Base-by-base conservation (phyloP, 352 stramenopile genomes). In the Pythium inflatum region DNA sequence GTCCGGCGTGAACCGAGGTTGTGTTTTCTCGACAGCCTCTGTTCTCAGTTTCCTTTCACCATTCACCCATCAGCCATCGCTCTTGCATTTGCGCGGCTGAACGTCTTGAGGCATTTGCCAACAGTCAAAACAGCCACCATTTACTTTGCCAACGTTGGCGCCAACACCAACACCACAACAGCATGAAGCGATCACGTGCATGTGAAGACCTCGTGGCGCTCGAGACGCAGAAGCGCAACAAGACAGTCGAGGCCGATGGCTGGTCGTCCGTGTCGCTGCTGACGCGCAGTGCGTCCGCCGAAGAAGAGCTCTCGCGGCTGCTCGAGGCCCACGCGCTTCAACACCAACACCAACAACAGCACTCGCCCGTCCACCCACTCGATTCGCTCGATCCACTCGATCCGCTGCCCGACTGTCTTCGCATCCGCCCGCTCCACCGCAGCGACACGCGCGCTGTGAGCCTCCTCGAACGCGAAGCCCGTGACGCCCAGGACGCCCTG, bases 111-210 rank as follows among this genome's bases (percentile, higher is more conserved):
- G n/a, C n/a, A n/a, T n/a, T n/a, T n/a, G n/a, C n/a, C n/a, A n/a
- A n/a, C n/a, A n/a, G n/a, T n/a, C n/a, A n/a, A n/a, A n/a, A n/a
- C n/a, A n/a, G n/a, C n/a, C n/a, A n/a, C n/a, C n/a, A n/a, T n/a
- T n/a, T n/a, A n/a, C n/a, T n/a, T 25, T 33, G 30, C 27, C 66
- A 53, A 50, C 54, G 43, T 11, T 18, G 20, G 4, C 43, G 20
- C 22, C 20, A 50, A 8, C 43, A 36, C 18, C 24, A 70, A 51
- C 20, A 49, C 34, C 46, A 16, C 30, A n/a, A 31, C 28, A 57
- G 40, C 27, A 89, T 91, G 83, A 91, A 91, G 70, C 78, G 83
- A 74, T 91, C 83, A 31, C 81, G 83, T 54, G 83, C 83, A n/a
- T 89, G 79, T 64, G 79, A 89, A 64, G 81, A 91, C 62, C 77